Evolutionary conservation across 108 stramenopile genomes (phyloP).

Genomic region (Bacterosira constricta): DNA sequence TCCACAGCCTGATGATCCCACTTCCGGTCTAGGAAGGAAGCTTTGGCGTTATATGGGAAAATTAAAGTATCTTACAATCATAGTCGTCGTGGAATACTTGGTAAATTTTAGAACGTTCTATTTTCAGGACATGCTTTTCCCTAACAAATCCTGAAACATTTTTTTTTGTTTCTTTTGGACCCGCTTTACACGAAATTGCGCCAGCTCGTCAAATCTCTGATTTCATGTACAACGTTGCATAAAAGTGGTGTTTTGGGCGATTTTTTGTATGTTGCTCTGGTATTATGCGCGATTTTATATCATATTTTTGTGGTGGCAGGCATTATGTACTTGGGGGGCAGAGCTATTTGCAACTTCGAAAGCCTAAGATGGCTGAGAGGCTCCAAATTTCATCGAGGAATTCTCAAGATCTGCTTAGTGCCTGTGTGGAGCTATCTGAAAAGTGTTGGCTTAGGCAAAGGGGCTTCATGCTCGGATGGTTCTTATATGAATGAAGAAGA

Average conservation of each 20-base stretch:
- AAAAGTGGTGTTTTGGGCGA: neutral
- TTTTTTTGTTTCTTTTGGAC: no score
- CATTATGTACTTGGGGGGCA: neutral
- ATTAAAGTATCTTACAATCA: neutral
- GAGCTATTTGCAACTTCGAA: neutral
- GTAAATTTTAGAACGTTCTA: no score
- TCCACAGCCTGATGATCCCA: neutral
- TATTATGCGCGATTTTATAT: slow-evolving; percentile 1
- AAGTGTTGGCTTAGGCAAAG: neutral
- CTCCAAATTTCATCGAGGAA: slow-evolving; percentile 1
- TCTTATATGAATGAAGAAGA: neutral
- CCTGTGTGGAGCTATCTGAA: slow-evolving; percentile 16
- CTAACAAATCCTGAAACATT: no score
- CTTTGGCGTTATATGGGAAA: neutral
- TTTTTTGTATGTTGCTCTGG: neutral
- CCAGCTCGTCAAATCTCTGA: slow-evolving; percentile 3
- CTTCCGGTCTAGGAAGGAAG: neutral
- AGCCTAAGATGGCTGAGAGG: slow-evolving; percentile 3
- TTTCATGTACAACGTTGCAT: neutral
- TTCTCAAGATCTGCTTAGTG: neutral
- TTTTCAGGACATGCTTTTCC: no score
- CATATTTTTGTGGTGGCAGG: slow-evolving; percentile 3
- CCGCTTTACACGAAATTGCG: no score
- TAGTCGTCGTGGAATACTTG: neutral
- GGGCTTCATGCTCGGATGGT: neutral